phyloP scores from a whole-genome alignment of 2,329 filamentous ascomycete species.

The Aspergillus pseudonomiae region DNA sequence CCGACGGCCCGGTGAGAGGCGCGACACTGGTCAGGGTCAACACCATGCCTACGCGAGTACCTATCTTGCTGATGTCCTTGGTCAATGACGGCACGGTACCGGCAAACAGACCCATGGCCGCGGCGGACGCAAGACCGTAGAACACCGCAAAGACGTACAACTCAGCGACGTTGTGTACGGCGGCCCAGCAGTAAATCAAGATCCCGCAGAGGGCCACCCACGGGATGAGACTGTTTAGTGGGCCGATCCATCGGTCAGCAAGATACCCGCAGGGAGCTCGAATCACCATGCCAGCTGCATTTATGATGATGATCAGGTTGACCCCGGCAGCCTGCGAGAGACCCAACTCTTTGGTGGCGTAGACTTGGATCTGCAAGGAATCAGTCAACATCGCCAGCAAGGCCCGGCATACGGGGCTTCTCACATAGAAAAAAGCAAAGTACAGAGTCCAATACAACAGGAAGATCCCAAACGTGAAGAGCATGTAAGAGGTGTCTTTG shows the following conservation, averaged over 20 bases:
- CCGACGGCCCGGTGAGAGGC: constrained; percentile 49
- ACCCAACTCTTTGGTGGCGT: neutral
- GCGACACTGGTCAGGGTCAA: constrained; percentile 51
- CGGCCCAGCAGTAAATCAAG: neutral
- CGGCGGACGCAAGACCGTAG: neutral
- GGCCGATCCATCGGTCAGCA: neutral
- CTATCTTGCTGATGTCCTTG: constrained; percentile 50
- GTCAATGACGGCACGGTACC: constrained; percentile 48
- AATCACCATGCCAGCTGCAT: neutral
- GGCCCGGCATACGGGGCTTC: neutral
- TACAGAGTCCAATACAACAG: neutral
- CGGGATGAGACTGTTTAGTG: neutral
- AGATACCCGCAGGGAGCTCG: neutral
- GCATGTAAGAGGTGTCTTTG: neutral
- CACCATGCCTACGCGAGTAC: constrained; percentile 53
- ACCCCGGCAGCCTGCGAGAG: neutral
- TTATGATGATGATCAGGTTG: neutral
- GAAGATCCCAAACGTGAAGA: neutral
- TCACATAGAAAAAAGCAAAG: neutral
- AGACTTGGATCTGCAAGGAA: neutral
- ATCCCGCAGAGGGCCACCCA: neutral
- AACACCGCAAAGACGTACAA: neutral
- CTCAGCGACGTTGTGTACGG: neutral
- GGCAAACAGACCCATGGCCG: constrained; percentile 29
- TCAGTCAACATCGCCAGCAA: neutral